Evolutionary conservation across 2,329 filamentous ascomycete species (phyloP).

Genomic region (Aureobasidium mangrovei): DNA sequence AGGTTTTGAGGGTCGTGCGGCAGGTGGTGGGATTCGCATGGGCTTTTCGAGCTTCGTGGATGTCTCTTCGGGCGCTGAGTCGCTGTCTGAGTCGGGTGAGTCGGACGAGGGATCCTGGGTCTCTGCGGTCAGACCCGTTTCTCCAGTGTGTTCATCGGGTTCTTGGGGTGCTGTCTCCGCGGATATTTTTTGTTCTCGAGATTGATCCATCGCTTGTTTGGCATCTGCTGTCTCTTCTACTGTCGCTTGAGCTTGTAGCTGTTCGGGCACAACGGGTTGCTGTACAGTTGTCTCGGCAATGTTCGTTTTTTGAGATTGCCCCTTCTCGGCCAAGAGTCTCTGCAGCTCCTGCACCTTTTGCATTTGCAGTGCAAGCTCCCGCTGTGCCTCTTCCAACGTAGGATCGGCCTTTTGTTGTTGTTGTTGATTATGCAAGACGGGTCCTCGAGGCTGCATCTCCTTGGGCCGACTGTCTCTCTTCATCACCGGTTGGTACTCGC

Average conservation of each 20-base stretch:
- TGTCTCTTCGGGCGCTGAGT: conserved; percentile 30
- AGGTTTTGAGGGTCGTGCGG: not conserved
- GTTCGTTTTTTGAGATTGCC: not conserved
- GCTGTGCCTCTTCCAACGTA: conserved; percentile 16
- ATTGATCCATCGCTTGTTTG: no score
- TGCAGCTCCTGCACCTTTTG: conserved; percentile 27
- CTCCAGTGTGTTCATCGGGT: no score
- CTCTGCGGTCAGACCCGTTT: no score
- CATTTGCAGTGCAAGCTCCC: conserved; percentile 16
- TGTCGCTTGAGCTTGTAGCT: not conserved
- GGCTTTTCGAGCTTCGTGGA: conserved; percentile 27
- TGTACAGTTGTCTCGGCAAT: not conserved
- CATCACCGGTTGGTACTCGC: not conserved
- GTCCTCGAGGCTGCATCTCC: not conserved
- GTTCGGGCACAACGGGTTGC: not conserved
- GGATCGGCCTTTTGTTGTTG: not conserved
- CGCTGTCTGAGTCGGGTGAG: conserved; percentile 22
- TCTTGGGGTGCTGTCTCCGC: no score
- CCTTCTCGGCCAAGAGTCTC: conserved; percentile 20
- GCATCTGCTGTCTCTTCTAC: no score
- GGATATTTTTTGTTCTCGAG: no score
- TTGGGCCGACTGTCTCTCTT: not conserved
- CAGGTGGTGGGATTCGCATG: conserved; percentile 11
- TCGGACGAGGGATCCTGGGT: no score
- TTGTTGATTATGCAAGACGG: not conserved